Evolutionary conservation across 2,329 filamentous ascomycete genomes (phyloP), one percentile per base, ranked within the genome.

Genomic region (Metarhizium brunneum): DNA sequence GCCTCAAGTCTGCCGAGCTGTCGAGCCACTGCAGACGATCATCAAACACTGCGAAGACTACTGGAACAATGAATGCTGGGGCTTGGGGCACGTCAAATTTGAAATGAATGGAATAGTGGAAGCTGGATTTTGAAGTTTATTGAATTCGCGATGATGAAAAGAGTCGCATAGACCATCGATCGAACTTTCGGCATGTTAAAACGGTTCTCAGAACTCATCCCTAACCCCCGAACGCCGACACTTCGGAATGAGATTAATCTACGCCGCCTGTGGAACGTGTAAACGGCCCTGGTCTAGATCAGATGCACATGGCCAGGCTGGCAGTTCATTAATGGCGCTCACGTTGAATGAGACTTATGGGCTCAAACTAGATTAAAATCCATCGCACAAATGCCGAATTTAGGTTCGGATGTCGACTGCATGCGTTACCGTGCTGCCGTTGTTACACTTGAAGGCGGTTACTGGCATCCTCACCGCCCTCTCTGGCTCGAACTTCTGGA

Each of bases 11-110:
- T 87, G 84, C 62, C 66, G 62, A 0, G 70, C 73, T 7, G 73
- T 80, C 48, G 77, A 86, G 65, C 66, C 84, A 2, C 83, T 83
- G 58, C 76, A 81, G 49, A 71, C 85, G n/a, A 82, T 82, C 2
- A 84, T 86, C 83, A 0, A 72, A 68, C 0, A 62, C 25, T 4
- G 69, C 0, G 73, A 81, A 30, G 83, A 86, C 62, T 80, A 83
- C 61, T 73, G 65, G 63, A 53, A 63, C 13, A 69, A 69, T 0
- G 68, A 62, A 2, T 72, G 69, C 25, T 63, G 63, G n/a, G 59
- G 65, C 2, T 57, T 65, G 2, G 57, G 63, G 3, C 54, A 62
- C 5, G 71, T 67, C 5, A 54, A 49, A n/a, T 14, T 49, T 3
- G 50, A 52, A 3, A 51, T 13, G 59, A 32, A 54, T 49, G 18